Evolutionary conservation across 75 land plant species (phyloP).

Genomic region (Azolla pinnata): DNA sequence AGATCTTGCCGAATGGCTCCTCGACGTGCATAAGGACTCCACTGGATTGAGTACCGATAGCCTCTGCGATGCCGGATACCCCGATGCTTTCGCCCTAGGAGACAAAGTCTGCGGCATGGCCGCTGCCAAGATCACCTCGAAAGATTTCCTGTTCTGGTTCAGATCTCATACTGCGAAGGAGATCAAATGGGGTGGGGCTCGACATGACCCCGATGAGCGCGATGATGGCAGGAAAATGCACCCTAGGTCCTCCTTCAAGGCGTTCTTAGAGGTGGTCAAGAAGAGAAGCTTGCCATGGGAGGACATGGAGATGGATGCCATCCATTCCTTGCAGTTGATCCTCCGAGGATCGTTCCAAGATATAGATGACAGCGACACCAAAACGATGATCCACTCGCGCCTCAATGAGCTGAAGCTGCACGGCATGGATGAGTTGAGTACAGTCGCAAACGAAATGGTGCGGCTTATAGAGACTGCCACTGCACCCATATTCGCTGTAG

Average conservation of each 20-base stretch:
- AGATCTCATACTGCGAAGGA: conserved; percentile 97
- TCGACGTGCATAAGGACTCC: conserved; percentile 72
- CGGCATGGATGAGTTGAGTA: conserved; percentile 94
- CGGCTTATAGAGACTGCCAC: conserved; percentile 93
- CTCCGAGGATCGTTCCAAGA: conserved; percentile 83
- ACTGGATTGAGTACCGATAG: conserved; percentile 96
- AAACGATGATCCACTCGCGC: conserved; percentile 59
- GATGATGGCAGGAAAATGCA: conserved; percentile 95
- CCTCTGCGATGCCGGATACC: conserved; percentile 93
- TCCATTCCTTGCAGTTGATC: conserved; percentile 92
- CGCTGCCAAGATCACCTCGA: conserved; percentile 71
- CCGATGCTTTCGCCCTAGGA: conserved; percentile 70
- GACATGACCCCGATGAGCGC: conserved; percentile 85
- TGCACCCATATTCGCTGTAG: conserved; percentile 97
- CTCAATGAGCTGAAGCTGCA: conserved; percentile 58
- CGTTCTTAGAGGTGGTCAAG: conserved; percentile 92
- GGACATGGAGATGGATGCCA: conserved; percentile 97
- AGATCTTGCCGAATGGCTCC: conserved; percentile 85
- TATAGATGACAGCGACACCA: conserved; percentile 47
- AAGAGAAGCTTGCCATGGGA: conserved; percentile 94
- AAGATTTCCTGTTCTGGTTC: conserved; percentile 94
- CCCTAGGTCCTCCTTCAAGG: conserved; percentile 93
- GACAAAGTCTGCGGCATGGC: conserved; percentile 99
- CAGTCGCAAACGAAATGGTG: conserved; percentile 97
- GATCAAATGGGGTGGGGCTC: conserved; percentile 98